Evolutionary conservation across 192 early-diverging fungal genomes (phyloP), one percentile per base, ranked within the genome.

Genomic region (Umbelopsis sp.): DNA sequence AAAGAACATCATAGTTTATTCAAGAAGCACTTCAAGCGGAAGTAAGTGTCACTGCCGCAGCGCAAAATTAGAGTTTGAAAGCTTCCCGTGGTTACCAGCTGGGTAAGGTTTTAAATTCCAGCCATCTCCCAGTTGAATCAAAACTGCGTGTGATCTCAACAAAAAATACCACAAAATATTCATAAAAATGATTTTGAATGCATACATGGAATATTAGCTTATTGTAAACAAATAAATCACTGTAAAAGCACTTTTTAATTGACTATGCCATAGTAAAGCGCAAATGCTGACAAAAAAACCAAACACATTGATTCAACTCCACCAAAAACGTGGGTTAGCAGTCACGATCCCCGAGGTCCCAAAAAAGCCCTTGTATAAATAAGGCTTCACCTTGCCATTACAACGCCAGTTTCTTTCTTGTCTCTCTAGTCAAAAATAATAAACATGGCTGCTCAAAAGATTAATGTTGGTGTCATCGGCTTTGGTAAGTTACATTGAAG

Each of bases 381-480:
- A 61, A 13, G 27, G 27, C 55, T 6, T 18, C 27, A 6, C 13
- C 35, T 61, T 35, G 4, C 4, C 27, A 5, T 61, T 8, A 37
- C 16, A 35, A 35, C 55, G 11, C 16, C 16, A 16, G 37, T 33
- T 3, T 30, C 27, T 35, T n/a, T n/a, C 27, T 61, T 35, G 27
- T 30, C 2, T 30, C 30, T 35, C 25, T 11, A 33, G 4, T 16
- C 27, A 61, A 33, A 15, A n/a, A 12, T 1, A 13, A 61, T 27
- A 30, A 61, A 16, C 11, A 61, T 61, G 55, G 55, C 55, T 35
- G 55, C 55, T 35, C 55, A 61, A 64, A 73, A 71, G 52, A 82
- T 90, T 66, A 90, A 88, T 37, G 89, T 90, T 64, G 89, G 86
- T 53, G 84, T 90, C 25, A 81, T 90, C 66, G 89, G 87, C 13